These are phyloP conservation scores for Pisolithus albus DNA, from an alignment of 768 basidiomycete genomes.

Conservation along the genomic window DNA sequence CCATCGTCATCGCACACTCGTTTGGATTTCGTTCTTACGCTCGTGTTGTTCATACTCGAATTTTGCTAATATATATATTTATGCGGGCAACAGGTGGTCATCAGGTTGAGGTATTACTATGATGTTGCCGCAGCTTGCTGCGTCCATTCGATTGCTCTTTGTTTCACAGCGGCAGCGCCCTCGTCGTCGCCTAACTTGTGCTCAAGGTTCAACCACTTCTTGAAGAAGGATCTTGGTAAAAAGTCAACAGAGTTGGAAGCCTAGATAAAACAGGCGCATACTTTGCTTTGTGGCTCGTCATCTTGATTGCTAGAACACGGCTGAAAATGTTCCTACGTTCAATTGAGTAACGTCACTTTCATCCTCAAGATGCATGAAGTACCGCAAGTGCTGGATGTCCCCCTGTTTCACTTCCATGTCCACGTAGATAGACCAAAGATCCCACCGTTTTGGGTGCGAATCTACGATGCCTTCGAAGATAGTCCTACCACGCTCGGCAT, in stretches of 20 bases:
- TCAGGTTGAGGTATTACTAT: constrained; percentile 8
- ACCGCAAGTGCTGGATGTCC: constrained; percentile 78
- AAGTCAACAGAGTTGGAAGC: constrained; percentile 9
- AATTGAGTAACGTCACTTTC: background rate
- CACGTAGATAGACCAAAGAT: constrained; percentile 94
- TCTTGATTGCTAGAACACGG: constrained; percentile 74
- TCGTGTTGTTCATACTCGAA: constrained; percentile 27
- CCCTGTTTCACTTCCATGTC: constrained; percentile 86
- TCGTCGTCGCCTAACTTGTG: constrained; percentile 80
- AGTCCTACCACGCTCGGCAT: constrained; percentile 90
- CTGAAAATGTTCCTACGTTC: constrained; percentile 73
- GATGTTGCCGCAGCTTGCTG: constrained; percentile 40
- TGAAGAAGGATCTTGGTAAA: constrained; percentile 75
- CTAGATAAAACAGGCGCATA: constrained; percentile 35
- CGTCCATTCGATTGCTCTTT: constrained; percentile 89
- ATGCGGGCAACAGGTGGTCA: constrained; percentile 26
- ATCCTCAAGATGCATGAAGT: constrained; percentile 12
- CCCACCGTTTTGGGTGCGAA: constrained; percentile 91
- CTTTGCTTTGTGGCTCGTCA: constrained; percentile 96
- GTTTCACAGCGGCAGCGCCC: constrained; percentile 74
- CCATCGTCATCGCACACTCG: constrained; percentile 44
- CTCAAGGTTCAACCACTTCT: constrained; percentile 93
- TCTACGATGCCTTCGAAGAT: constrained; percentile 96
- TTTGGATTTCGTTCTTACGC: constrained; percentile 45
- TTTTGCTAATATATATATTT: constrained; percentile 30